Conservation (phyloP, 495 filamentous ascomycete genomes). For the Trichoderma gamsii region DNA sequence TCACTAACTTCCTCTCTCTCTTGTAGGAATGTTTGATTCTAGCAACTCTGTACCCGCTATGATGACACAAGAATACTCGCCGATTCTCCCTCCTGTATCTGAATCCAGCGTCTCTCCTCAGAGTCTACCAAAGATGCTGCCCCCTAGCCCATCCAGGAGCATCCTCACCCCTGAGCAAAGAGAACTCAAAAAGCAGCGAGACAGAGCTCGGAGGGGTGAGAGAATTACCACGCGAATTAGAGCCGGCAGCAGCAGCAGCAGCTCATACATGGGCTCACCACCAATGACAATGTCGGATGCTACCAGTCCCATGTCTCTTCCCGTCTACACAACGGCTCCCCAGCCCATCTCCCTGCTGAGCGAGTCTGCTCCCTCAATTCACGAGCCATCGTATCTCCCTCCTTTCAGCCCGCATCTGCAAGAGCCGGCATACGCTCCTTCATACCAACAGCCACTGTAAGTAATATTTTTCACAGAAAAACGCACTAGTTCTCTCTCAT, state of each 20-base stretch:
- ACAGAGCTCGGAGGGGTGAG: slow-evolving; percentile 38
- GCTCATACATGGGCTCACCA: slow-evolving; percentile 36
- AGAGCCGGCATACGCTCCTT: slow-evolving; percentile 29
- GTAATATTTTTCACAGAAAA: slow-evolving; percentile 22
- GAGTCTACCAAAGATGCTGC: slow-evolving; percentile 37
- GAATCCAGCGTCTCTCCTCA: slow-evolving; percentile 15
- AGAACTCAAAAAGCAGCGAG: slow-evolving; percentile 43
- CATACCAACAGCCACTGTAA: slow-evolving; percentile 28
- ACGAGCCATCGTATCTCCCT: slow-evolving; percentile 36
- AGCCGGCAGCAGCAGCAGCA: slow-evolving; percentile 38
- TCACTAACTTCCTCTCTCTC: background rate
- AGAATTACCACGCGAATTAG: slow-evolving; percentile 35
- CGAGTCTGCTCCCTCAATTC: slow-evolving; percentile 34
- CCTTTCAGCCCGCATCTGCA: slow-evolving; percentile 38
- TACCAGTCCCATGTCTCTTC: slow-evolving; percentile 32
- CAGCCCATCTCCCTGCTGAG: slow-evolving; percentile 40
- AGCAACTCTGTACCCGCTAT: background rate
- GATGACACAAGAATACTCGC: background rate
- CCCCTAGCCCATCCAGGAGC: slow-evolving; percentile 40
- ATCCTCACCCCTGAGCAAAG: slow-evolving; percentile 43
- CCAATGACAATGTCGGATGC: slow-evolving; percentile 38
- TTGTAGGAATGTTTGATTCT: background rate
- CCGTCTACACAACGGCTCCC: slow-evolving; percentile 43
- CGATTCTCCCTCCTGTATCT: slow-evolving; percentile 12
- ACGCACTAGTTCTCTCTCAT: background rate